Percentiles rank a stretch among this genome's conserved stretches.
Evolutionary conservation across 1,284 basidiomycete genomes (phyloP).

Genomic region (Agroathelia rolfsii): DNA sequence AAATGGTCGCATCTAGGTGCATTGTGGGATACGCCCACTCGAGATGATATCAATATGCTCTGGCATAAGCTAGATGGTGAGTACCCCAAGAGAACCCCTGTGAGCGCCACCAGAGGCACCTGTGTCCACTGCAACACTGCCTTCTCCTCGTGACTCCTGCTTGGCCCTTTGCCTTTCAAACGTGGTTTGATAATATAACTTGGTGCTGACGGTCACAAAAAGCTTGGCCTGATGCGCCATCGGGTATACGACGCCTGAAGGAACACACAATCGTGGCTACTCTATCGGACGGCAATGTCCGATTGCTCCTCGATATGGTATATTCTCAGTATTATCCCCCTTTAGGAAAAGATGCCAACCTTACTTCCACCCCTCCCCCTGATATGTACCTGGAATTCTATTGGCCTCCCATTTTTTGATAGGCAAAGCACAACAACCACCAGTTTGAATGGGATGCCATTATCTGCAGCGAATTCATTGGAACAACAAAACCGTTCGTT

Average conservation of each 20-base stretch:
- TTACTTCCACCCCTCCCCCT: neutral
- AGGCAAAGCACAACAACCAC: conserved; percentile 46
- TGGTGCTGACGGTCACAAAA: too few species aligned
- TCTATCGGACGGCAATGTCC: conserved; percentile 55
- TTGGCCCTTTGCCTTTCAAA: too few species aligned
- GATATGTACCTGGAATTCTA: neutral
- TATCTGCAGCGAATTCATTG: conserved; percentile 48
- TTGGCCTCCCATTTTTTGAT: neutral
- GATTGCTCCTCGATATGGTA: conserved; percentile 52
- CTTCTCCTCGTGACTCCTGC: too few species aligned
- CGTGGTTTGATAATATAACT: neutral
- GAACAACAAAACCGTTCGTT: conserved; percentile 51
- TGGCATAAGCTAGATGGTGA: conserved; percentile 51
- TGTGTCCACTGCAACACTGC: too few species aligned
- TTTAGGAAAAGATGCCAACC: too few species aligned
- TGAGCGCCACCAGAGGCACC: too few species aligned
- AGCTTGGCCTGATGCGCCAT: conserved; percentile 49
- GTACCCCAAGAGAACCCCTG: conserved; percentile 2
- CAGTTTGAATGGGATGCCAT: conserved; percentile 52
- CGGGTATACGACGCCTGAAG: conserved; percentile 41
- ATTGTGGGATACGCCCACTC: conserved; percentile 31
- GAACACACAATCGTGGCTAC: conserved; percentile 38
- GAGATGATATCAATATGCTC: conserved; percentile 32
- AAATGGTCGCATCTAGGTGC: conserved; percentile 37
- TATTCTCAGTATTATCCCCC: conserved; percentile 5